Conservation (phyloP, 2,329 filamentous ascomycete species). For the Paraphaeosphaeria sporulosa region DNA sequence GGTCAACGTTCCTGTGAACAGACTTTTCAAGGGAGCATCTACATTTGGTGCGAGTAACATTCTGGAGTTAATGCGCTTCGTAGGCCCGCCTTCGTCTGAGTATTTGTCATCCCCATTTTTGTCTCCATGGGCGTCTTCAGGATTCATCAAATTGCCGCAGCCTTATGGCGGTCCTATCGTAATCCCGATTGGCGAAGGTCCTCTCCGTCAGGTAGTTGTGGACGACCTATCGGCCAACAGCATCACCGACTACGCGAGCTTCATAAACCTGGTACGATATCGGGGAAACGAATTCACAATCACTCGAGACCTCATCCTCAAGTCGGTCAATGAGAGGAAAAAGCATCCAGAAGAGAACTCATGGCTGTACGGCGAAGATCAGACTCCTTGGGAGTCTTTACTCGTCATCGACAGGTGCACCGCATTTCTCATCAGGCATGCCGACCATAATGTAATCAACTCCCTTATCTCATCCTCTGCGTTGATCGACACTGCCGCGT, state of each 20-base stretch:
- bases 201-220: background rate
- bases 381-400: background rate
- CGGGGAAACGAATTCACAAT: background rate
- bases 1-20: background rate
- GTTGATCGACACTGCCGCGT: background rate
- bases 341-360: background rate
- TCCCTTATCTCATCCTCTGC: background rate
- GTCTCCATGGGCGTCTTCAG: no score
- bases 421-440: background rate
- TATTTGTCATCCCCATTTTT: no score
- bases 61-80: no score
- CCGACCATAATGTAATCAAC: background rate
- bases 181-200: no score
- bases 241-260: background rate
- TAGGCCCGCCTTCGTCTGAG: no score
- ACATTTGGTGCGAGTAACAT: background rate
- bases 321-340: background rate
- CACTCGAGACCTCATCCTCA: background rate
- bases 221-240: background rate
- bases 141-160: no score
- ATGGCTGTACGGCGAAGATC: background rate
- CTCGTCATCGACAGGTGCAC: background rate
- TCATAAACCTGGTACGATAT: conserved; percentile 9
- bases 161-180: no score
- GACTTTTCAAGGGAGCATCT: background rate